Conservation (phyloP, 345 rosid species). For the Pseudoturritis turrita region DNA sequence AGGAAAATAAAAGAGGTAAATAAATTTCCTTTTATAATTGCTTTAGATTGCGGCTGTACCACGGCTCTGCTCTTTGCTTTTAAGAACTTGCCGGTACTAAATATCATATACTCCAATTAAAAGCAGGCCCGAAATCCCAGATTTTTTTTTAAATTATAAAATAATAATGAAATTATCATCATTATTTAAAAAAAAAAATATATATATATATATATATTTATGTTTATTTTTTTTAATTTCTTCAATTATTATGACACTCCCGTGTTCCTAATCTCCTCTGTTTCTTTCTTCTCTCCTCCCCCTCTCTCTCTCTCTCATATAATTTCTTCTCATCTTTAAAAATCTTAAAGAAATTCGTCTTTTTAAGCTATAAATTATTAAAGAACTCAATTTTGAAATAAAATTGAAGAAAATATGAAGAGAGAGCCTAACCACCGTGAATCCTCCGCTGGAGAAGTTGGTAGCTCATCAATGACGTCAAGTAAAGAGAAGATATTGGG, state of each 20-base stretch:
- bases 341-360: neutral
- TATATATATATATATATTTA: no score
- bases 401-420: slow-evolving; percentile 32
- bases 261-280: slow-evolving; percentile 37
- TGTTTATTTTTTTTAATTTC: neutral
- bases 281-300: neutral
- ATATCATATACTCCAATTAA: slow-evolving; percentile 26
- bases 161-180: neutral
- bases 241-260: slow-evolving; percentile 42
- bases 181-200: neutral
- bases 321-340: neutral
- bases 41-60: slow-evolving; percentile 52
- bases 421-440: slow-evolving; percentile 41
- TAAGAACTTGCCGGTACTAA: slow-evolving; percentile 28
- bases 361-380: neutral
- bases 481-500: neutral
- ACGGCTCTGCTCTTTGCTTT: slow-evolving; percentile 45
- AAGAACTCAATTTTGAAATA: slow-evolving; percentile 1
- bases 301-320: neutral
- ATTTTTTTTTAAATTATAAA: neutral
- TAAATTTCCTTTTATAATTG: slow-evolving; percentile 30
- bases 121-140: slow-evolving; percentile 9
- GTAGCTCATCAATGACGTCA: slow-evolving; percentile 27
- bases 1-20: slow-evolving; percentile 27
- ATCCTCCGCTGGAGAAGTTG: slow-evolving; percentile 20